A percentile compares a stretch with the other conserved stretches of the same genome.
Evolutionary conservation across 2,329 filamentous ascomycete species (phyloP).

Genomic region (Zymoseptoria ardabiliae): DNA sequence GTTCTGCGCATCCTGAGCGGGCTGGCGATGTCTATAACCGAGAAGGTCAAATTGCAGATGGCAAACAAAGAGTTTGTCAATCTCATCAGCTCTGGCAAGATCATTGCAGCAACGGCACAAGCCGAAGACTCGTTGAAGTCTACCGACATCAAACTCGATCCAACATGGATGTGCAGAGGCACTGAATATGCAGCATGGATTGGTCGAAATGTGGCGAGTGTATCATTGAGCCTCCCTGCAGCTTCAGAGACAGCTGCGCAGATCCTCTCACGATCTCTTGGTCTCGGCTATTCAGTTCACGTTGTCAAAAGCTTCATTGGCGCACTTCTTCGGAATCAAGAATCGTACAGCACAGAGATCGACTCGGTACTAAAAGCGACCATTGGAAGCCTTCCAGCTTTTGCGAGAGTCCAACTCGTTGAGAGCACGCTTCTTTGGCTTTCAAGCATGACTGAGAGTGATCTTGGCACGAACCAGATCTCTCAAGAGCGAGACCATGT

Average conservation of each 20-base stretch:
- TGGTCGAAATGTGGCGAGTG: constrained; percentile 51
- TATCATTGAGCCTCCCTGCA: constrained; percentile 14
- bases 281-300: constrained; percentile 56
- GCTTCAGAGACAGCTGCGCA: constrained; percentile 30
- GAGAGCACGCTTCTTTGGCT: constrained; percentile 29
- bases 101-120: constrained; percentile 53
- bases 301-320: constrained; percentile 13
- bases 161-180: constrained; percentile 59
- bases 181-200: constrained; percentile 64
- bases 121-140: constrained; percentile 46
- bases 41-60: constrained; percentile 41
- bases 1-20: constrained; percentile 40
- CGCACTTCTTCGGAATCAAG: neutral
- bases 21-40: constrained; percentile 35
- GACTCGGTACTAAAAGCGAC: neutral
- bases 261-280: constrained; percentile 53
- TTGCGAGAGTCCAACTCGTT: constrained; percentile 37
- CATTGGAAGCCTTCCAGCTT: constrained; percentile 9
- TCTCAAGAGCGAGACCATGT: neutral
- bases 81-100: constrained; percentile 52
- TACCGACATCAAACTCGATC: constrained; percentile 33
- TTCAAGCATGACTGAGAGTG: constrained; percentile 5
- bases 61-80: constrained; percentile 58
- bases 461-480: neutral
- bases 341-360: neutral